Evolutionary conservation across 2,329 filamentous ascomycete genomes (phyloP), one percentile per base, ranked within the genome.

Genomic region (Coniochaeta sp.): DNA sequence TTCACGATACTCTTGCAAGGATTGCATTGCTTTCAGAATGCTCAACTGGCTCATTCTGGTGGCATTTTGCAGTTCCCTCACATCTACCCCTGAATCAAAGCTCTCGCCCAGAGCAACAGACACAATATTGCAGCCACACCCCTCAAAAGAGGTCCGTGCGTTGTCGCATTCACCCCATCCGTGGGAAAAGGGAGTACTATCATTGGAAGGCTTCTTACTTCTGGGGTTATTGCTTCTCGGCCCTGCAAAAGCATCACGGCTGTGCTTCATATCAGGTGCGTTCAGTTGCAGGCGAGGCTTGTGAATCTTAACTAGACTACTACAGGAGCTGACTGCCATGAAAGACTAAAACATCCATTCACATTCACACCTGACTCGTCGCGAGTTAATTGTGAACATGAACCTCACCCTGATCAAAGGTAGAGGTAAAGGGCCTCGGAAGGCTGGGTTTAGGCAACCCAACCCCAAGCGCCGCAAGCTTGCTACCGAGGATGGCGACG

Each of bases 341-440:
- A 32, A n/a, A n/a, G n/a, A n/a, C n/a, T n/a, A n/a, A n/a, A n/a
- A n/a, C 9, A 4, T 40, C 7, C 7, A 14, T 40, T 4, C 17
- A n/a, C 38, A 40, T 40, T 4, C 16, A 19, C 17, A 22, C 4
- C 6, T 44, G 14, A 28, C 12, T 26, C 12, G 3, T 28, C 14
- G 6, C 6, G 6, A 26, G n/a, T 14, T 22, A 26, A 28, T 3
- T 12, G 17, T 14, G 6, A 52, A 2, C 10, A 52, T 52, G 79
- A 70, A 73, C 50, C 74, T 82, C 58, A 83, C 80, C 6, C 80
- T 78, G 3, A 70, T 84, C 61, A 77, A 69, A 52, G 70, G 81
- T 60, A 74, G 76, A 50, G 78, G 80, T 60, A 84, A 81, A 66
- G 75, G 75, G 1, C 55, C 55, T 2, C n/a, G 55, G 17, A 57